These are phyloP conservation scores for Volvox carteri DNA, from an alignment of 163 green algal species.

Conservation along the genomic window DNA sequence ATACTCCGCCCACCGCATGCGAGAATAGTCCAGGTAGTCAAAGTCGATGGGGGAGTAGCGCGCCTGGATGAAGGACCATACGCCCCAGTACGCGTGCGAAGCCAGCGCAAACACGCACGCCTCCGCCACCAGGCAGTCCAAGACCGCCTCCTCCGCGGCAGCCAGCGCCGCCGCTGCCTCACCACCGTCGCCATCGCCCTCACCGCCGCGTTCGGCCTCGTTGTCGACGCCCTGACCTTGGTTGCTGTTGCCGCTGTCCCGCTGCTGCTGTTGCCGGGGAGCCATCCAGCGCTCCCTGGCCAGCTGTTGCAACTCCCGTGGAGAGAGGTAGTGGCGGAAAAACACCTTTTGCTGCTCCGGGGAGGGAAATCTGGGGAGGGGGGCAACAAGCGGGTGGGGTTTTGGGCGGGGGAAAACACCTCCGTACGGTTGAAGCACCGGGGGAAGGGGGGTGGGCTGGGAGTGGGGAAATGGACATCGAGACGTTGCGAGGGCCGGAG, in stretches of 20 bases:
- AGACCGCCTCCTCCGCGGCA: conserved; percentile 56
- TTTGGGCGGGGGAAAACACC: no score
- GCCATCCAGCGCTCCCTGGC: background rate
- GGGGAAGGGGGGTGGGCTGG: background rate
- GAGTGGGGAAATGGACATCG: no score
- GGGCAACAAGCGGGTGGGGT: background rate
- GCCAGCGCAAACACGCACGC: conserved; percentile 89
- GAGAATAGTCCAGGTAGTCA: conserved; percentile 90
- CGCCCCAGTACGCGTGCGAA: conserved; percentile 93
- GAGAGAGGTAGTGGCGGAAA: conserved; percentile 70
- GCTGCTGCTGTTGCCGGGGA: background rate
- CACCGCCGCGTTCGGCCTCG: no score
- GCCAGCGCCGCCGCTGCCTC: background rate
- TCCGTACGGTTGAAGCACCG: no score
- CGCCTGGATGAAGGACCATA: conserved; percentile 90
- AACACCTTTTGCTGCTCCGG: conserved; percentile 69
- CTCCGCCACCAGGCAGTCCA: conserved; percentile 81
- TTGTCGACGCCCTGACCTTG: no score
- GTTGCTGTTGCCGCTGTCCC: background rate
- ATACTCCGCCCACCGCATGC: conserved; percentile 81
- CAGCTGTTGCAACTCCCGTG: conserved; percentile 10
- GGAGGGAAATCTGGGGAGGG: conserved; percentile 33
- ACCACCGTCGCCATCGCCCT: no score
- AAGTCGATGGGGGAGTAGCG: conserved; percentile 93
- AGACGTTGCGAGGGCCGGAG: no score